Percentiles rank a stretch among this genome's conserved stretches.
These are phyloP conservation scores for Mycena amicta DNA, from an alignment of 768 basidiomycete species.

Conservation along the genomic window DNA sequence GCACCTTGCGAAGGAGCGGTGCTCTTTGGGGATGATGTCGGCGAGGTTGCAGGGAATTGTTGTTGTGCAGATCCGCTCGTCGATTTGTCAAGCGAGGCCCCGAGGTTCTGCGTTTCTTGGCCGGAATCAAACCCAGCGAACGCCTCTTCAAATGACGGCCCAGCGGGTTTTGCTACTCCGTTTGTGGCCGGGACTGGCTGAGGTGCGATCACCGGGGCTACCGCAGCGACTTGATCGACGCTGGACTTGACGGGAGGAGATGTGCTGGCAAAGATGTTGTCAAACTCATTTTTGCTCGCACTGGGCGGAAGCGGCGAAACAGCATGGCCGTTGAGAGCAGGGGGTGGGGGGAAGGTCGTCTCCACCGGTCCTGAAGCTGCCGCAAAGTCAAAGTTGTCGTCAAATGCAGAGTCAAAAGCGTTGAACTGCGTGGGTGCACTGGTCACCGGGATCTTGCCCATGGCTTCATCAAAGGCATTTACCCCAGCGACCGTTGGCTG, in stretches of 20 bases:
- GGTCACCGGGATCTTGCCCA: slow-evolving; percentile 54
- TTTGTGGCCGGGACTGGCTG: slow-evolving; percentile 9
- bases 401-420: slow-evolving; percentile 65
- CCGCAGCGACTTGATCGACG: slow-evolving; percentile 20
- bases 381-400: slow-evolving; percentile 63
- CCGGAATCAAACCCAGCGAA: slow-evolving; percentile 52
- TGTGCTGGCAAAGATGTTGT: slow-evolving; percentile 15
- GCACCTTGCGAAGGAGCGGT: slow-evolving; percentile 21
- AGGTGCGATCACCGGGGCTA: neutral
- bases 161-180: slow-evolving; percentile 2
- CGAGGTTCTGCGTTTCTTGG: slow-evolving; percentile 41
- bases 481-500: slow-evolving; percentile 45
- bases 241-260: slow-evolving; percentile 1
- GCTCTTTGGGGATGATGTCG: slow-evolving; percentile 14
- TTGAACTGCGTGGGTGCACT: slow-evolving; percentile 45
- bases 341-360: slow-evolving; percentile 34
- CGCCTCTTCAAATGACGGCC: slow-evolving; percentile 53
- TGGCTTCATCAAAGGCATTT: slow-evolving; percentile 75
- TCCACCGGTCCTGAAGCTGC: slow-evolving; percentile 48
- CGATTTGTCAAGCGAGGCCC: slow-evolving; percentile 38
- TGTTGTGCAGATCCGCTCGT: slow-evolving; percentile 14
- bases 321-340: slow-evolving; percentile 31
- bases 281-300: slow-evolving; percentile 20
- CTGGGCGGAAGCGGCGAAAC: slow-evolving; percentile 11
- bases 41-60: slow-evolving; percentile 19